Base-by-base conservation (phyloP, 768 basidiomycete species). In the Suillus occidentalis region DNA sequence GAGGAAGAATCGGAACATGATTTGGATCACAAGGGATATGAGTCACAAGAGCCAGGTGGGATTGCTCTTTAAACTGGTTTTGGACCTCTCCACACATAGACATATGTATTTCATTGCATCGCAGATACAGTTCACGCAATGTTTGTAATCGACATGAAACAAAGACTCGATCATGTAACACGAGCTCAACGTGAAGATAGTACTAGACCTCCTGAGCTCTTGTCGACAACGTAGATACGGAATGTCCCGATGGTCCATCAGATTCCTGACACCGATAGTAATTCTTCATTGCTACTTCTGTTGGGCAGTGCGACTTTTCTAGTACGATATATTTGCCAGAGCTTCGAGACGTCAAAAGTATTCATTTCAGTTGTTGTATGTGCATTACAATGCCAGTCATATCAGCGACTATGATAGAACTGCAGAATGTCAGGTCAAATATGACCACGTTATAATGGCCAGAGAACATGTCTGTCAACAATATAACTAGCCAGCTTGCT, bases 51-150 rank as follows among this genome's bases (percentile, higher is more conserved):
- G 57, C 63, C 64, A 63, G 66, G 73, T 61, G 75, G 75, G 37
- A 72, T 77, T 10, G 77, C 76, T 42, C 68, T 75, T 56, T 76
- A 69, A 77, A 52, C 49, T 50, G 45, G 45, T 20, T 42, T 62
- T 31, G 40, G 18, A 59, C 39, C 40, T 59, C 58, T 14, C 13
- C 14, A 25, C 40, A 12, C 40, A 18, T 31, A 59, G 58, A 42
- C 25, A 36, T 25, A 20, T 20, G 61, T 43, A 28, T 49, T 65
- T 45, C 22, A 40, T 65, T 39, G 39, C n/a, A 65, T 28, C 40
- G n/a, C n/a, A 50, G 53, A 36, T 34, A 42, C 56, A 28, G 42
- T 69, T 13, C n/a, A 57, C 13, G 67, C 64, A 64, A 57, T 20
- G 20, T 39, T 57, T 28, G 28, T 45, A 28, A 25, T 65, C 22